Percentiles rank a stretch among this genome's conserved stretches.
Evolutionary conservation across 2,329 filamentous ascomycete species (phyloP).

Genomic region (Aspergillus hortae): DNA sequence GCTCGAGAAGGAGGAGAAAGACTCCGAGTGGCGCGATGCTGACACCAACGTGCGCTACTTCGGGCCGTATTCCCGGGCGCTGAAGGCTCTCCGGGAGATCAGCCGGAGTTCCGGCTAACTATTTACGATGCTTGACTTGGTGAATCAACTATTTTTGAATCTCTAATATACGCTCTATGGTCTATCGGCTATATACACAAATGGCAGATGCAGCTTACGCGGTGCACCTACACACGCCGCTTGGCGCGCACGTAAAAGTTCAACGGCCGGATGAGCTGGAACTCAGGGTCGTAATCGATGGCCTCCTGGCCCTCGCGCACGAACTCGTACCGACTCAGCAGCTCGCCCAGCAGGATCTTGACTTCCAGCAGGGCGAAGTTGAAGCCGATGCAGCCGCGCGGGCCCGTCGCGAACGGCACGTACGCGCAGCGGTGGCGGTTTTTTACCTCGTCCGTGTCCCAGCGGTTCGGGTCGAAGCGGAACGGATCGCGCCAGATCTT

Average conservation of each 20-base stretch:
- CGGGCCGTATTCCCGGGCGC: constrained; percentile 17
- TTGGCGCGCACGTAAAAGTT: constrained; percentile 19
- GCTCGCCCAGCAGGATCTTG: constrained; percentile 53
- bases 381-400: constrained; percentile 58
- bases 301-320: constrained; percentile 44
- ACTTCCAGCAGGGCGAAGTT: constrained; percentile 60
- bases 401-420: constrained; percentile 56
- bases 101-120: neutral
- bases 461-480: constrained; percentile 58
- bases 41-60: constrained; percentile 19
- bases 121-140: neutral
- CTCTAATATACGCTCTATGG: neutral
- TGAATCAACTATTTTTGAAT: neutral
- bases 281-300: constrained; percentile 19
- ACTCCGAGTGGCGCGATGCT: constrained; percentile 16
- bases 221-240: constrained; percentile 26
- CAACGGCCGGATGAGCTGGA: constrained; percentile 16
- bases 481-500: constrained; percentile 56
- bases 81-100: constrained; percentile 13
- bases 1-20: constrained; percentile 14
- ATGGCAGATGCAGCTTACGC: neutral
- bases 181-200: neutral
- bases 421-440: constrained; percentile 50
- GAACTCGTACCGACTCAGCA: constrained; percentile 57
- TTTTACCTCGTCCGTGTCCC: constrained; percentile 54